Conservation (phyloP, 768 basidiomycete species). For the Termitomyces eurrhizus region DNA sequence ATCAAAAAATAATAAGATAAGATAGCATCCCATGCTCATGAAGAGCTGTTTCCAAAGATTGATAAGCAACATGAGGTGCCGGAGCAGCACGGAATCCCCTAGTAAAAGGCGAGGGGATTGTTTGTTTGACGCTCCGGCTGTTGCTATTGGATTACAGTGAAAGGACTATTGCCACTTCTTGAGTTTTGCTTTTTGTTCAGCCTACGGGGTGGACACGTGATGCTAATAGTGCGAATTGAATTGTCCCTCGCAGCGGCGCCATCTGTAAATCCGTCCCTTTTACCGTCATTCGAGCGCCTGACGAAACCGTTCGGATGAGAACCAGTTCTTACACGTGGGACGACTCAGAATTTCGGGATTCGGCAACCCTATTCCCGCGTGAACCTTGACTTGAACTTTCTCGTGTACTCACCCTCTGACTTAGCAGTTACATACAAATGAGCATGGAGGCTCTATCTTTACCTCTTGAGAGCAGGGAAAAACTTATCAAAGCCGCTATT, state of each 20-base stretch:
- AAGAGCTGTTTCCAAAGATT: slow-evolving; percentile 42
- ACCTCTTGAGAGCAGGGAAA: slow-evolving; percentile 39
- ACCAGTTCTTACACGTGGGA: background rate
- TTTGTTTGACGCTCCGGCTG: slow-evolving; percentile 44
- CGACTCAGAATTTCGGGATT: background rate
- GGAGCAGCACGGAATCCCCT: slow-evolving; percentile 50
- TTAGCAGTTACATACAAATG: slow-evolving; percentile 11
- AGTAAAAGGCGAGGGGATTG: slow-evolving; percentile 58
- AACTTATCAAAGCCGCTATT: slow-evolving; percentile 53
- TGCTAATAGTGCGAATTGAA: background rate
- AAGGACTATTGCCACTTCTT: background rate
- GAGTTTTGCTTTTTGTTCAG: slow-evolving; percentile 36
- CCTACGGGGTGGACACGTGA: slow-evolving; percentile 31
- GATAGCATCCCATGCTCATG: slow-evolving; percentile 18
- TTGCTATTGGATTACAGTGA: slow-evolving; percentile 21
- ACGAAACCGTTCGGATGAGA: background rate
- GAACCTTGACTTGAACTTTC: background rate
- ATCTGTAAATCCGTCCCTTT: background rate
- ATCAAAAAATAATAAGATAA: slow-evolving; percentile 11
- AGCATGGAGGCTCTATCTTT: slow-evolving; percentile 26
- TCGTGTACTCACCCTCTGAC: background rate
- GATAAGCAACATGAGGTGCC: slow-evolving; percentile 34
- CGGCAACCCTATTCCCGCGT: background rate
- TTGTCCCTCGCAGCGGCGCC: background rate
- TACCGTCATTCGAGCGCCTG: background rate